A percentile compares a stretch with the other conserved stretches of the same genome.
phyloP scores from a whole-genome alignment of 179 eudicot species.

The Patellifolia procumbens region DNA sequence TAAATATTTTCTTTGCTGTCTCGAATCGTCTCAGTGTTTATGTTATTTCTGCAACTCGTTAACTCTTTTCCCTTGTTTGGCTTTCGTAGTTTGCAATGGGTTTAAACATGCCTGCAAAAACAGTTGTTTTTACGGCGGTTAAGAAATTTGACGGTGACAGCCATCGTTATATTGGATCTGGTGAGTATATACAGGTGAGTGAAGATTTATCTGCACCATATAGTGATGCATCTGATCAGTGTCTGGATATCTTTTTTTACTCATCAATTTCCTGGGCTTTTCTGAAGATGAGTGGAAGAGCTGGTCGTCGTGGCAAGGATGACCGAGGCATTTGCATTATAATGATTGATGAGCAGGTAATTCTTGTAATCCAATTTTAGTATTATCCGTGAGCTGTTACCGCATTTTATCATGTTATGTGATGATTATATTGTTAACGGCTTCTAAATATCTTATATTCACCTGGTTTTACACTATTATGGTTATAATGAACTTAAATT shows the following conservation, averaged over 20 bases:
- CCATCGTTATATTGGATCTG: constrained; percentile 92
- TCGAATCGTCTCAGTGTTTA: background rate
- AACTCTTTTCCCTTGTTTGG: constrained; percentile 6
- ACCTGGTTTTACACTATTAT: background rate
- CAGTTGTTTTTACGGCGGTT: constrained; percentile 94
- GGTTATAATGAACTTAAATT: no score
- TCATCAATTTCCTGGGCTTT: background rate
- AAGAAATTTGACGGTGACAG: constrained; percentile 99
- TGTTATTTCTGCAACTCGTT: background rate
- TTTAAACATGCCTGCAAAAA: constrained; percentile 98
- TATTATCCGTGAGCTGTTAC: background rate
- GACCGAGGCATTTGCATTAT: constrained; percentile 97
- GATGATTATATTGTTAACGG: background rate
- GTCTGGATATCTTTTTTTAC: constrained; percentile 15
- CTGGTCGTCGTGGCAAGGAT: constrained; percentile 99
- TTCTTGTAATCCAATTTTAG: background rate
- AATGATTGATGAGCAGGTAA: constrained; percentile 97
- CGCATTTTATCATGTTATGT: background rate
- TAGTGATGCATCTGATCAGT: constrained; percentile 10
- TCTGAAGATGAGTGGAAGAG: constrained; percentile 97
- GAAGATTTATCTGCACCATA: constrained; percentile 10
- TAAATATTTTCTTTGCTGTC: constrained; percentile 3
- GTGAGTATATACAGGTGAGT: constrained; percentile 99
- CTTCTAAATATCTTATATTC: background rate
- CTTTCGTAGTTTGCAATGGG: constrained; percentile 96